Percentiles rank a stretch among this genome's conserved stretches.
Conservation (phyloP, 768 basidiomycete species). For the Rhodotorula toruloides region DNA sequence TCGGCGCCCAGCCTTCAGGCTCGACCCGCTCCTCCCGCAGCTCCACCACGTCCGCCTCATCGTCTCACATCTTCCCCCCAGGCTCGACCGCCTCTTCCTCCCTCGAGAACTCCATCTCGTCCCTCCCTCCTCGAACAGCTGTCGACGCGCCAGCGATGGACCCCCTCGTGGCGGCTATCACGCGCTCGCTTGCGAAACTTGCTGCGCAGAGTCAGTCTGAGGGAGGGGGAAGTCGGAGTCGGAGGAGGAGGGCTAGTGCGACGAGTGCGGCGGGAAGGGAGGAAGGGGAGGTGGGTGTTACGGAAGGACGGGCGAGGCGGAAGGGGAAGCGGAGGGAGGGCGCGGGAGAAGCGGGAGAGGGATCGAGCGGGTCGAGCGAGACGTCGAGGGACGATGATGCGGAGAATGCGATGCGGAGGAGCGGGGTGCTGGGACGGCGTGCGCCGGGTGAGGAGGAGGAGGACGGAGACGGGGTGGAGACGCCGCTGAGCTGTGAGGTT, state of each 20-base stretch:
- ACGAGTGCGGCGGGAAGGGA: background rate
- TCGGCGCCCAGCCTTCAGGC: background rate
- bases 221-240: background rate
- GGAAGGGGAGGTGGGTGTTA: too few relatives aligned
- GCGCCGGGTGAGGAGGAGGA: background rate
- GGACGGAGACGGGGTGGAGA: background rate
- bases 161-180: constrained; percentile 21
- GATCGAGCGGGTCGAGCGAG: too few relatives aligned
- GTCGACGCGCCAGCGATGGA: background rate
- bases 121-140: background rate
- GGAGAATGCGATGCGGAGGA: too few relatives aligned
- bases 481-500: background rate
- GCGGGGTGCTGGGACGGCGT: too few relatives aligned
- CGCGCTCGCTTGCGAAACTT: constrained; percentile 19
- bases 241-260: background rate
- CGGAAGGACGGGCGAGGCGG: too few relatives aligned
- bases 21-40: background rate
- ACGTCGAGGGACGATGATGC: background rate
- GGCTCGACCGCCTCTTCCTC: background rate
- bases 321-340: too few relatives aligned
- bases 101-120: background rate
- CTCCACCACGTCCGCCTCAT: background rate
- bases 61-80: background rate
- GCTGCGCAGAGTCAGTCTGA: too few relatives aligned
- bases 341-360: too few relatives aligned